phyloP scores from a whole-genome alignment of 352 stramenopile genomes.

The Globisporangium cylindrosporum region DNA sequence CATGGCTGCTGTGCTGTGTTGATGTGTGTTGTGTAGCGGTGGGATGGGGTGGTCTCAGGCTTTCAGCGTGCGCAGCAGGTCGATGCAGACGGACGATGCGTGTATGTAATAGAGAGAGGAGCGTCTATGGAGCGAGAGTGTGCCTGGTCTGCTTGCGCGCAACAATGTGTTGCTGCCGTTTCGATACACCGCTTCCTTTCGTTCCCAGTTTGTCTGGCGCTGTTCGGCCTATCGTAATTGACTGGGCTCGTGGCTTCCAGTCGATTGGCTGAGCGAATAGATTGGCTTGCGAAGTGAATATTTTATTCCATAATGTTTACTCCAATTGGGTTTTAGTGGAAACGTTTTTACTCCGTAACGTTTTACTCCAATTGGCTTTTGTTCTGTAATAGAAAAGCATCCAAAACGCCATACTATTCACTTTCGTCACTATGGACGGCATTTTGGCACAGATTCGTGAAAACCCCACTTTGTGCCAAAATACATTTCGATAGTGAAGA shows the following conservation, averaged over 20 bases:
- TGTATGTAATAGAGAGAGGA: neutral
- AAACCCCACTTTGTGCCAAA: too few species aligned
- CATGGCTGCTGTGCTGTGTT: slow-evolving; percentile 5
- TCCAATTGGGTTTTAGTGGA: too few species aligned
- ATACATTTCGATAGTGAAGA: too few species aligned
- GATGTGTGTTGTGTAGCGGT: neutral
- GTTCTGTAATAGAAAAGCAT: too few species aligned
- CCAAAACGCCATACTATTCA: too few species aligned
- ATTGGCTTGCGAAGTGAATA: neutral
- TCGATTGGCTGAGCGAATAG: neutral
- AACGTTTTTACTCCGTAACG: too few species aligned
- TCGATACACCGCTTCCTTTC: neutral
- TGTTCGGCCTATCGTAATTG: neutral
- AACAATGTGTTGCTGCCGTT: neutral
- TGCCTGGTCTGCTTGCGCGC: neutral
- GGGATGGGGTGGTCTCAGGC: neutral
- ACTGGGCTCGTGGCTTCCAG: neutral
- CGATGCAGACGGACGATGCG: neutral
- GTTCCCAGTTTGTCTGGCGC: neutral
- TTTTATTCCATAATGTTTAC: too few species aligned
- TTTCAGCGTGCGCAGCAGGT: neutral
- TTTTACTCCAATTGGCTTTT: too few species aligned
- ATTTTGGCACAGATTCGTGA: too few species aligned
- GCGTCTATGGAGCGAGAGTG: neutral
- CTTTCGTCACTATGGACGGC: too few species aligned